phyloP scores from a whole-genome alignment of 768 basidiomycete genomes.

The Tylopilus sp. region DNA sequence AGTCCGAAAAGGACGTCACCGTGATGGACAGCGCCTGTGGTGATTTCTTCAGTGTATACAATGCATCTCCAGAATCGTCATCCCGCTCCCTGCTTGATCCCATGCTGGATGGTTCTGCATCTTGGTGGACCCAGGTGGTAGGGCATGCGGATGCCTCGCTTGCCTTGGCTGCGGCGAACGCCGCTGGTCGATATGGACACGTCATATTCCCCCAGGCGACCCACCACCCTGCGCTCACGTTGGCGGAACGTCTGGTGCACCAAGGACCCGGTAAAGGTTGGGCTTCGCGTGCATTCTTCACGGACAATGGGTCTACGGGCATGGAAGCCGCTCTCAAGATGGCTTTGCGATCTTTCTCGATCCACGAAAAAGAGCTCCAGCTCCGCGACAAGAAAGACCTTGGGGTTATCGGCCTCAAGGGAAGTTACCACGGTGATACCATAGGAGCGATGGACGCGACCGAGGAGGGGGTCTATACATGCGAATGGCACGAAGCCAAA shows the following conservation, averaged over 20 bases:
- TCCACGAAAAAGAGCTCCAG: conserved; percentile 34
- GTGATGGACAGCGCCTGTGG: conserved; percentile 88
- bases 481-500: conserved; percentile 93
- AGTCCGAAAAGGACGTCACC: conserved; percentile 68
- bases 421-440: conserved; percentile 97
- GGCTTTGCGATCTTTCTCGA: conserved; percentile 73
- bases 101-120: conserved; percentile 89
- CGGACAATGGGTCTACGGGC: conserved; percentile 92
- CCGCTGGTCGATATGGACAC: conserved; percentile 93
- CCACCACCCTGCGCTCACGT: conserved; percentile 78
- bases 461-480: conserved; percentile 87
- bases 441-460: conserved; percentile 97
- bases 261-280: conserved; percentile 83
- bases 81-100: conserved; percentile 44
- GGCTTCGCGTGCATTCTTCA: conserved; percentile 90
- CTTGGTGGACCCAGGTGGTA: conserved; percentile 96
- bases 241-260: conserved; percentile 75
- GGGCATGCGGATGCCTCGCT: conserved; percentile 79
- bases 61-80: conserved; percentile 25
- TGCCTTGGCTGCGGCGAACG: conserved; percentile 82
- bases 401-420: conserved; percentile 81
- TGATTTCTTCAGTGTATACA: conserved; percentile 81
- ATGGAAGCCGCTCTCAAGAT: conserved; percentile 99
- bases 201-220: conserved; percentile 93
- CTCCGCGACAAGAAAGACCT: conserved; percentile 45